A percentile compares a stretch with the other conserved stretches of the same genome.
phyloP scores from a whole-genome alignment of 345 rosid genomes.

The Citrus reticulata region DNA sequence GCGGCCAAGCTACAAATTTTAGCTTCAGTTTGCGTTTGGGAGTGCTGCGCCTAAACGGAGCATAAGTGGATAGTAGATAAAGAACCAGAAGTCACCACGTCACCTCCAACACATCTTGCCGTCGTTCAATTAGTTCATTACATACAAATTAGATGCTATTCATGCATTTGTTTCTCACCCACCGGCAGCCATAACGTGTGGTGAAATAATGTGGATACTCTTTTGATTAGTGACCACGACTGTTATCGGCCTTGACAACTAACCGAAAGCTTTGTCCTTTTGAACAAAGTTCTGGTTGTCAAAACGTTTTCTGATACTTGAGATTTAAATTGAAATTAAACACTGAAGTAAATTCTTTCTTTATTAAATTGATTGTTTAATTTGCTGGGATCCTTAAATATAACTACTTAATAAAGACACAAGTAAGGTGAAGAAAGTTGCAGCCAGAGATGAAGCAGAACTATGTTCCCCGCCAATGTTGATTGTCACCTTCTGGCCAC shows the following conservation, averaged over 20 bases:
- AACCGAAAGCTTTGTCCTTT: no score
- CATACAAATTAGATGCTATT: not conserved
- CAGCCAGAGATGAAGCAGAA: constrained; percentile 17
- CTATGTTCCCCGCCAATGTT: not conserved
- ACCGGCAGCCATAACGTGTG: not conserved
- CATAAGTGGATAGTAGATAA: not conserved
- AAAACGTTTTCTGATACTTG: not conserved
- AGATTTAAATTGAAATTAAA: not conserved
- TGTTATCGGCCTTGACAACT: not conserved
- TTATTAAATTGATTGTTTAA: not conserved
- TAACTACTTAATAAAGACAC: constrained; percentile 1
- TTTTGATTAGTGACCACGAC: not conserved
- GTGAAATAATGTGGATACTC: not conserved
- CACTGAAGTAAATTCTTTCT: not conserved
- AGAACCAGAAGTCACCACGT: not conserved
- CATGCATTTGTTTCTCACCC: not conserved
- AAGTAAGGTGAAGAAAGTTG: not conserved
- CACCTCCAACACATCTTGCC: not conserved
- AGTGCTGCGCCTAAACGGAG: no score
- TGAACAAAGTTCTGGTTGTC: not conserved
- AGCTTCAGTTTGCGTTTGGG: no score
- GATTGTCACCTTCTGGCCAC: constrained; percentile 30
- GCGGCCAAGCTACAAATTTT: no score
- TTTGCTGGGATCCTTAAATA: not conserved
- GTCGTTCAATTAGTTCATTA: not conserved